Base-by-base conservation (phyloP, 148 eudicot genomes). In the Hydrangea macrophylla region DNA sequence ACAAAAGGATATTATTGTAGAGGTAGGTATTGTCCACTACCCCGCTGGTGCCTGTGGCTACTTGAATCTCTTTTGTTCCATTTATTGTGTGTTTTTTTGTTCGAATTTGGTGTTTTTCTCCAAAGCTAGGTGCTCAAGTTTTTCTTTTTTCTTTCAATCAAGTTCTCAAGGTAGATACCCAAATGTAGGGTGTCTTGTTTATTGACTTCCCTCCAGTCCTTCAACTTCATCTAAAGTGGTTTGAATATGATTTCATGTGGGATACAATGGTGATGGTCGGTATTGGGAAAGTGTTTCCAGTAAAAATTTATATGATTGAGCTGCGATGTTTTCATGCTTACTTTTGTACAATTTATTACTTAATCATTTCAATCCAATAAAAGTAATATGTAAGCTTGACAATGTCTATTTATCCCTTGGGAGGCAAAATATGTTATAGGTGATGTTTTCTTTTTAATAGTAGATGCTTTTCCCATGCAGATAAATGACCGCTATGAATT, bases 161-260 rank as follows among this genome's bases (percentile, higher is more conserved):
- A 23, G 28, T 67, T 60, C 17, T 71, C 9, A 54, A 62, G 22
- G 3, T n/a, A 8, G 17, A 20, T 35, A 26, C n/a, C 6, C 15
- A 11, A 22, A 31, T 31, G 18, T 22, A 91, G 73, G 97, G 96
- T 55, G 92, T 89, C 48, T 75, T 92, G 36, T 92, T 92, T 74
- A 83, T 89, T 65, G 92, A 92, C 79, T 89, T 92, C 69, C 97
- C 97, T 70, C 96, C 96, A 56, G 95, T 92, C 68, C 95, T 92
- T 40, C 95, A 92, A 70, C 89, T 92, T 55, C 97, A 92, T 55
- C 81, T 92, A 48, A 92, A 92, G 87, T 77, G 96, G 56, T 92
- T 92, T 77, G 96, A 92, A 68, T 92, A 92, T 77, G 97, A 92
- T 67, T 88, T 86, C 67, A 79, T 78, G 81, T 81, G 90, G 17